Percentiles rank a stretch among this genome's conserved stretches.
Evolutionary conservation across 225 moss, liverwort and hornwort genomes (phyloP).

Genomic region (Pleurozium schreberi): DNA sequence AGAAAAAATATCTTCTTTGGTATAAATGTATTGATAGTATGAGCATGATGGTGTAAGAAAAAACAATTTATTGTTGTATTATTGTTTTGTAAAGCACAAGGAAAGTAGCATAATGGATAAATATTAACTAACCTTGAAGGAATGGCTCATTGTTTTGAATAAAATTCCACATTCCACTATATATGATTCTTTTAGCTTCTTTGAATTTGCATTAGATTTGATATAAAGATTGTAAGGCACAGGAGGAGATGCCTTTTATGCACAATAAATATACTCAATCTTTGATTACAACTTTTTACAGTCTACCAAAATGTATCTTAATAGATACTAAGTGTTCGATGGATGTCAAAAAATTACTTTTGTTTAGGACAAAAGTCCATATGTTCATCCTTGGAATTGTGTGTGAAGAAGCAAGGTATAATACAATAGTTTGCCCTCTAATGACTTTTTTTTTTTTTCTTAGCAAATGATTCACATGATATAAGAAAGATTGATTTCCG

Average conservation of each 20-base stretch:
- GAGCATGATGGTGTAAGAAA: neutral
- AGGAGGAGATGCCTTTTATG: too few species aligned
- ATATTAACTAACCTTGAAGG: neutral
- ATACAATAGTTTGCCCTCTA: rapidly evolving
- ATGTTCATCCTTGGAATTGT: neutral
- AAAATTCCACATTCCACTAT: too few species aligned
- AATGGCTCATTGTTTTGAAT: neutral
- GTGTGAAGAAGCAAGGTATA: rapidly evolving
- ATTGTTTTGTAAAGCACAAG: too few species aligned
- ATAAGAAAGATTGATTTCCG: neutral
- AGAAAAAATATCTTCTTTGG: too few species aligned
- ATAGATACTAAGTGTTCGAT: rapidly evolving
- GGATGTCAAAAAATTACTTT: neutral
- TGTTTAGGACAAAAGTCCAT: neutral
- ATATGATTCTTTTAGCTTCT: neutral
- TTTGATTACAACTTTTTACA: neutral
- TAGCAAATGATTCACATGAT: neutral
- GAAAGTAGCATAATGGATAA: too few species aligned
- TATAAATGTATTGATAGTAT: neutral
- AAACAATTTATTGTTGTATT: neutral
- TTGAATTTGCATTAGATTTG: neutral
- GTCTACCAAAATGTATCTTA: neutral
- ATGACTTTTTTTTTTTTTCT: rapidly evolving
- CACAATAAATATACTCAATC: neutral
- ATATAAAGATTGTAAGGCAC: too few species aligned